Percentiles rank a stretch among this genome's conserved stretches.
Conservation (phyloP, 257 asterid genomes). For the Vinca minor region DNA sequence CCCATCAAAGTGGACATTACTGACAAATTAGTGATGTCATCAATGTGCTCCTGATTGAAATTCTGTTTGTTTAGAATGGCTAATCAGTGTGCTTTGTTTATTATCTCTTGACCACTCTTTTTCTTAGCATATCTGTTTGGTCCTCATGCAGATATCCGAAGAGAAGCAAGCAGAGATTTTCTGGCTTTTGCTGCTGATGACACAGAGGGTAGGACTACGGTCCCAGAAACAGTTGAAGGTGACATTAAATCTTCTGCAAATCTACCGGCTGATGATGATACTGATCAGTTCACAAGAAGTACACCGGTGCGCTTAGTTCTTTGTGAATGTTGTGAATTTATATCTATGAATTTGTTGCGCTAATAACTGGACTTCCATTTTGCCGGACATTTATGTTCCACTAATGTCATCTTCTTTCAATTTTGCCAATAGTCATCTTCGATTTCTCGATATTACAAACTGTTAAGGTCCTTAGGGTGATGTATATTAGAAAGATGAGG, state of each 20-base stretch:
- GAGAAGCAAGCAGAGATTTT: slow-evolving; percentile 82
- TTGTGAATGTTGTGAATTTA: neutral
- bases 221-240: slow-evolving; percentile 37
- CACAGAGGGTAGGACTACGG: slow-evolving; percentile 21
- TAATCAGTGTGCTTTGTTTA: neutral
- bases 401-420: neutral
- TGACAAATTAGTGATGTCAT: neutral
- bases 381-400: neutral
- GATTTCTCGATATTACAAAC: neutral
- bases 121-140: slow-evolving; percentile 12
- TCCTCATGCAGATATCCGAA: slow-evolving; percentile 51
- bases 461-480: neutral
- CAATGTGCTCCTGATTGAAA: neutral
- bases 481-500: neutral
- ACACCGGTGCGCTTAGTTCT: slow-evolving; percentile 48
- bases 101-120: neutral
- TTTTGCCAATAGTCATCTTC: neutral
- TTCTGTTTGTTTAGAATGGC: neutral
- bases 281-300: slow-evolving; percentile 39
- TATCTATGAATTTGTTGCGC: neutral
- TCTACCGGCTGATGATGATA: slow-evolving; percentile 40
- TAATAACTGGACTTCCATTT: neutral
- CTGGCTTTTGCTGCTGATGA: slow-evolving; percentile 49
- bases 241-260: slow-evolving; percentile 26
- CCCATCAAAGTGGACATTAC: neutral